Conservation (phyloP, 2,329 filamentous ascomycete species). For the Waltergamsia citrina region DNA sequence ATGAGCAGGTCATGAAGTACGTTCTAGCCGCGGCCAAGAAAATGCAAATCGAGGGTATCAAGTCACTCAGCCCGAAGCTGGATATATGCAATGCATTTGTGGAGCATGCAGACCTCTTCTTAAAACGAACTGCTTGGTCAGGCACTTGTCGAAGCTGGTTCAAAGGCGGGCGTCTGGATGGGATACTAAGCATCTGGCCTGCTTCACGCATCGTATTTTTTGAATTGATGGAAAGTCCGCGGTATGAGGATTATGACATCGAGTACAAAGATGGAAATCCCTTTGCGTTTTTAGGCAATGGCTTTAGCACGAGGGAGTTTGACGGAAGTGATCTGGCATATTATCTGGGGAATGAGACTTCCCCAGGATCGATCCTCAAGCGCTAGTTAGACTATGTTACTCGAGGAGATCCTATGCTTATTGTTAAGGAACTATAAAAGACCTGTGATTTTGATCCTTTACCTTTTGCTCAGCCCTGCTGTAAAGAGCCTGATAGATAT, state of each 20-base stretch:
- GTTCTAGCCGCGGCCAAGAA: slow-evolving; percentile 37
- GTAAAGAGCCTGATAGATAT: too few species aligned
- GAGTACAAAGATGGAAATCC: slow-evolving; percentile 56
- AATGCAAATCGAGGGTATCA: slow-evolving; percentile 40
- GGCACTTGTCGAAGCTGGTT: slow-evolving; percentile 40
- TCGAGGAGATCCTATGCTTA: too few species aligned
- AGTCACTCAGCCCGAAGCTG: slow-evolving; percentile 32
- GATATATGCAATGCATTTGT: slow-evolving; percentile 40
- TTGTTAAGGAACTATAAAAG: too few species aligned
- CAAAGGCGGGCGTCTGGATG: slow-evolving; percentile 30
- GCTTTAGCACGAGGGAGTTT: slow-evolving; percentile 48
- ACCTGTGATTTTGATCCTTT: too few species aligned
- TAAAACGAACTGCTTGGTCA: slow-evolving; percentile 43
- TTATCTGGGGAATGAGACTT: too few species aligned
- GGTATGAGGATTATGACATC: slow-evolving; percentile 42
- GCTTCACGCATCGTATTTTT: slow-evolving; percentile 41
- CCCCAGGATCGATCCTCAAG: too few species aligned
- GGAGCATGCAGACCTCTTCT: slow-evolving; percentile 37
- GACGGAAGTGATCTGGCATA: slow-evolving; percentile 1
- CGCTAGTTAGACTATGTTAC: too few species aligned
- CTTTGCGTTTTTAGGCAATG: slow-evolving; percentile 41
- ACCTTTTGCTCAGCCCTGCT: too few species aligned
- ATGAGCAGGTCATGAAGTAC: slow-evolving; percentile 42
- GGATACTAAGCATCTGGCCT: slow-evolving; percentile 36
- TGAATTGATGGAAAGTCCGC: slow-evolving; percentile 36